Evolutionary conservation across 2,329 filamentous ascomycete species (phyloP).

Genomic region (Sporothrix euskadiensis): DNA sequence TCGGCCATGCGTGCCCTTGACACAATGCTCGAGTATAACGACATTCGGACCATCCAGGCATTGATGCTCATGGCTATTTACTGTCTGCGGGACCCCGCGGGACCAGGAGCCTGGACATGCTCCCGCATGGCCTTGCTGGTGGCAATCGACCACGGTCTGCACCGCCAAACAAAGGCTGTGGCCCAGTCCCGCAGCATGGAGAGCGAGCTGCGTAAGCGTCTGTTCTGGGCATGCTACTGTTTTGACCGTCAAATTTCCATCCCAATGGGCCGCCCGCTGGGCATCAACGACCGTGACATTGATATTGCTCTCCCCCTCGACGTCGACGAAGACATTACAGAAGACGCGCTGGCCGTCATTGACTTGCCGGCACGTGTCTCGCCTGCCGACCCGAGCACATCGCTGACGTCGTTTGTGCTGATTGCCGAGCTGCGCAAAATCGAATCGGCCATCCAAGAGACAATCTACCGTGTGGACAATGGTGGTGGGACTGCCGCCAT

Average conservation of each 20-base stretch:
- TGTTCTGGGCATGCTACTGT: constrained; percentile 40
- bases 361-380: constrained; percentile 13
- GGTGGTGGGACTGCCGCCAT: constrained; percentile 8
- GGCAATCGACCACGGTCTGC: constrained; percentile 35
- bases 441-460: constrained; percentile 34
- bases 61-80: constrained; percentile 35
- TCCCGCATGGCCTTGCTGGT: constrained; percentile 33
- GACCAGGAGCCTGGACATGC: constrained; percentile 34
- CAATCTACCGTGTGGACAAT: constrained; percentile 33
- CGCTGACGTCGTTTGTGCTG: constrained; percentile 36
- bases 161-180: constrained; percentile 32
- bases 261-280: constrained; percentile 38
- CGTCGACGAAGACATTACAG: constrained; percentile 35
- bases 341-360: constrained; percentile 27
- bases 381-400: constrained; percentile 32
- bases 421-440: constrained; percentile 33
- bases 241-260: constrained; percentile 40
- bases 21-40: constrained; percentile 32
- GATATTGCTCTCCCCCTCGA: constrained; percentile 38
- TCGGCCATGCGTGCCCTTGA: constrained; percentile 32
- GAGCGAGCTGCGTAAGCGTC: constrained; percentile 37
- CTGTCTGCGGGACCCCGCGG: constrained; percentile 30
- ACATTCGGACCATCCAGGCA: constrained; percentile 33
- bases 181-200: constrained; percentile 30
- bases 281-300: constrained; percentile 38